phyloP scores from a whole-genome alignment of 768 basidiomycete species.

The Artomyces pyxidatus region DNA sequence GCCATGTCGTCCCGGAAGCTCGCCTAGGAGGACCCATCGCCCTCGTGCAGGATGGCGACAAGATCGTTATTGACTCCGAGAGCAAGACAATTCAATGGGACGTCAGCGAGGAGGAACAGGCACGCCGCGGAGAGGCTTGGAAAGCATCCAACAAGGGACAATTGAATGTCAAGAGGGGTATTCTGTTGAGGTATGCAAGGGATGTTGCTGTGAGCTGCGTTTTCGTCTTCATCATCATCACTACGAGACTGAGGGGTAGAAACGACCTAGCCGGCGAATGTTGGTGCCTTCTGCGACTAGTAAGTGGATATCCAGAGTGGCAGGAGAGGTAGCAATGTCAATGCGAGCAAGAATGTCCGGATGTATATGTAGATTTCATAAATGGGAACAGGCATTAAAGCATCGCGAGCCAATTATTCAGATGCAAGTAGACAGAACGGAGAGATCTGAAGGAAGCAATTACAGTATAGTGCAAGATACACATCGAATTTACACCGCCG shows the following conservation, averaged over 20 bases:
- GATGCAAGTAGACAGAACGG: too few relatives aligned
- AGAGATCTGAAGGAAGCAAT: too few relatives aligned
- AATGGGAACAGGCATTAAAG: too few relatives aligned
- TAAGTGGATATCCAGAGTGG: too few relatives aligned
- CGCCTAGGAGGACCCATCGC: constrained; percentile 82
- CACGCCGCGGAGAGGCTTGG: constrained; percentile 57
- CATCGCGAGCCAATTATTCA: too few relatives aligned
- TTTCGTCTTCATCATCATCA: constrained; percentile 2
- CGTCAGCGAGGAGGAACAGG: constrained; percentile 60
- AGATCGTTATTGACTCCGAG: constrained; percentile 64
- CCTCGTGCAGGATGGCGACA: constrained; percentile 77
- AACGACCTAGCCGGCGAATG: constrained; percentile 57
- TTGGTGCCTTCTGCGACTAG: constrained; percentile 81
- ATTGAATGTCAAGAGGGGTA: constrained; percentile 63
- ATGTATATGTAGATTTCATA: too few relatives aligned
- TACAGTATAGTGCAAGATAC: too few relatives aligned
- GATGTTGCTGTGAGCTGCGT: constrained; percentile 71
- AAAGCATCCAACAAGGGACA: constrained; percentile 53
- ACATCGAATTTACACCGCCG: too few relatives aligned
- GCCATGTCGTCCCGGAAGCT: constrained; percentile 58
- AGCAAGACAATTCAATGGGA: constrained; percentile 63
- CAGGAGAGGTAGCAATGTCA: too few relatives aligned
- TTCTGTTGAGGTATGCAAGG: constrained; percentile 73
- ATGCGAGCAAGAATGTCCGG: too few relatives aligned
- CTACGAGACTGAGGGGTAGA: constrained; percentile 2